These are phyloP conservation scores for Xylaria sp. DNA, from an alignment of 2,329 filamentous ascomycete species.

Conservation along the genomic window DNA sequence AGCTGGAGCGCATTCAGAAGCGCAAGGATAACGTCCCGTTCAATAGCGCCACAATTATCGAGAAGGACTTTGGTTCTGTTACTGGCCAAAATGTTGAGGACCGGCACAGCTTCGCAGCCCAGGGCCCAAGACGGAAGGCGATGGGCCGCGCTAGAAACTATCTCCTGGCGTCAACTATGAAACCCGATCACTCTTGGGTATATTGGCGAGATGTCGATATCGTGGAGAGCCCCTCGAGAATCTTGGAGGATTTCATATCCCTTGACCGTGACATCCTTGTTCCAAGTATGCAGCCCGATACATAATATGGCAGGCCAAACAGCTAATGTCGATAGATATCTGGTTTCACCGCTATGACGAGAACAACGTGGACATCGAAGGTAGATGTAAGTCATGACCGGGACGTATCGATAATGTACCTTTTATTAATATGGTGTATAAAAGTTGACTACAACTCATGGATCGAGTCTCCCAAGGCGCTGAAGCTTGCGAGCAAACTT, in stretches of 20 bases:
- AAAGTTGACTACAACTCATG: slow-evolving; percentile 98
- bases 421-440: slow-evolving; percentile 38
- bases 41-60: slow-evolving; percentile 82
- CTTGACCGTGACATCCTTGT: slow-evolving; percentile 94
- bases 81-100: slow-evolving; percentile 83
- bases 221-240: slow-evolving; percentile 84
- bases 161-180: slow-evolving; percentile 82
- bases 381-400: slow-evolving; percentile 75
- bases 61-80: slow-evolving; percentile 87
- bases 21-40: slow-evolving; percentile 84
- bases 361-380: slow-evolving; percentile 86
- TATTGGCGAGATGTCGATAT: slow-evolving; percentile 99
- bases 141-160: slow-evolving; percentile 95
- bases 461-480: slow-evolving; percentile 89
- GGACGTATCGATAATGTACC: too few species aligned
- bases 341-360: slow-evolving; percentile 91
- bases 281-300: slow-evolving; percentile 75
- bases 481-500: slow-evolving; percentile 76
- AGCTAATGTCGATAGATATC: slow-evolving; percentile 70
- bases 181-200: slow-evolving; percentile 96
- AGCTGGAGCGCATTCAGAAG: slow-evolving; percentile 88
- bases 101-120: slow-evolving; percentile 85
- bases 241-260: slow-evolving; percentile 94
- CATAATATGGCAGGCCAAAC: neutral
- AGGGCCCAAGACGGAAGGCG: slow-evolving; percentile 87